Conservation (phyloP, 305 asterid species). For the Solanum hybrid region DNA sequence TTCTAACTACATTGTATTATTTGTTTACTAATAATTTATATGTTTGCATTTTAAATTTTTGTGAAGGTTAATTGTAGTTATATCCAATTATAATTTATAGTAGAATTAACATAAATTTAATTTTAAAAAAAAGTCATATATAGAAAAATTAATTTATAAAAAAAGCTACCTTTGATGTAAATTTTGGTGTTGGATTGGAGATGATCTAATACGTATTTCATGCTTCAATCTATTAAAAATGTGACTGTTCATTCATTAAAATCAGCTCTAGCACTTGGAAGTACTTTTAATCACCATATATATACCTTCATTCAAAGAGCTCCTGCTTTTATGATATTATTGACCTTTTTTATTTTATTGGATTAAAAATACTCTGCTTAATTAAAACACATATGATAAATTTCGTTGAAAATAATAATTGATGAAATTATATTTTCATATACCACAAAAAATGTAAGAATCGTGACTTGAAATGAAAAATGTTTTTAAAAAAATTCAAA, state of each 20-base stretch:
- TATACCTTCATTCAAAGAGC: background rate
- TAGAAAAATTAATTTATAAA: too few relatives aligned
- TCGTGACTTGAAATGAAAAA: background rate
- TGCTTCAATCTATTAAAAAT: background rate
- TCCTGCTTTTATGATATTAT: background rate
- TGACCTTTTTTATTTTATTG: background rate
- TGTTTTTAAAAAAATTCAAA: background rate
- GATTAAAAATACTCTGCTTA: background rate
- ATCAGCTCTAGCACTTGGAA: background rate
- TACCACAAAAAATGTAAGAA: background rate
- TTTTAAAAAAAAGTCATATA: too few relatives aligned
- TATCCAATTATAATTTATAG: too few relatives aligned
- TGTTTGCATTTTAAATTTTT: too few relatives aligned
- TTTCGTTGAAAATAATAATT: background rate
- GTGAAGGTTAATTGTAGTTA: too few relatives aligned
- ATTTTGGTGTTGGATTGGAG: too few relatives aligned
- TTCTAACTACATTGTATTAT: too few relatives aligned
- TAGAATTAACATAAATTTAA: too few relatives aligned
- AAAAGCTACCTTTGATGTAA: too few relatives aligned
- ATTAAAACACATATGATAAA: background rate
- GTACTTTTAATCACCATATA: background rate
- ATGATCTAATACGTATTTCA: too few relatives aligned
- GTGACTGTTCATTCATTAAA: background rate
- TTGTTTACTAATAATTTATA: too few relatives aligned
- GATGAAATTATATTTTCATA: background rate